Evolutionary conservation across 2,329 filamentous ascomycete species (phyloP), one percentile per base, ranked within the genome.

Genomic region (Bipolaris victoriae): DNA sequence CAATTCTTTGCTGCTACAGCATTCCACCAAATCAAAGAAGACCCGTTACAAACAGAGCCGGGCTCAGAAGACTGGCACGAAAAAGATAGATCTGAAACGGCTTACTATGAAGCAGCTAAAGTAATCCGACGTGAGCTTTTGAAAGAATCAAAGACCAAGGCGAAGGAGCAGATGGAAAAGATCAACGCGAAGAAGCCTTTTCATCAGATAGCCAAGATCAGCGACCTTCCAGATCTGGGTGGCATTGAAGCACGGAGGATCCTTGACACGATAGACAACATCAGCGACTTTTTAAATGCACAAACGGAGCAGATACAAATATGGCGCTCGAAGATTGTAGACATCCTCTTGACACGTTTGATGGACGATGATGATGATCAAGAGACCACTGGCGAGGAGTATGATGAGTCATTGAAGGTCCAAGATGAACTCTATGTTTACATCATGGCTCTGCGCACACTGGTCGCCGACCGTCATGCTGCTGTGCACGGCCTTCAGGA

Each of bases 381-480:
- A 9, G 91, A 96, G 56, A 84, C 87, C 2, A 94, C 92, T 10
- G 95, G 95, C 22, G 89, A 97, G 57, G 95, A 98, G 73, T 95
- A 97, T 61, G 90, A 92, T 64, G 86, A 90, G 31, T 96, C 94
- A 0, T 91, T 92, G 0, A 91, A 91, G 73, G 84, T 89, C 44
- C 94, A 98, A 76, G 94, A 97, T 60, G 88, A 96, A 71, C 85
- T 97, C 40, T 91, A 94, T 76, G 90, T 90, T 6, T 96, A 96
- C 69, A 89, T 96, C 56, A 88, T 92, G 71, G 88, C 86, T 7
- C 80, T 97, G 26, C 85, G 91, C 57, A 86, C 90, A 0, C 82
- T 89, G 46, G 84, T 95, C 55, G 88, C 91, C 6, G 93, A 98
- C 76, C 87, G 94, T 11, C 86, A 89, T 61, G 86, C 89, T 61